phyloP scores from a whole-genome alignment of 1,284 basidiomycete genomes.

The Tetrapyrgos nigripes region DNA sequence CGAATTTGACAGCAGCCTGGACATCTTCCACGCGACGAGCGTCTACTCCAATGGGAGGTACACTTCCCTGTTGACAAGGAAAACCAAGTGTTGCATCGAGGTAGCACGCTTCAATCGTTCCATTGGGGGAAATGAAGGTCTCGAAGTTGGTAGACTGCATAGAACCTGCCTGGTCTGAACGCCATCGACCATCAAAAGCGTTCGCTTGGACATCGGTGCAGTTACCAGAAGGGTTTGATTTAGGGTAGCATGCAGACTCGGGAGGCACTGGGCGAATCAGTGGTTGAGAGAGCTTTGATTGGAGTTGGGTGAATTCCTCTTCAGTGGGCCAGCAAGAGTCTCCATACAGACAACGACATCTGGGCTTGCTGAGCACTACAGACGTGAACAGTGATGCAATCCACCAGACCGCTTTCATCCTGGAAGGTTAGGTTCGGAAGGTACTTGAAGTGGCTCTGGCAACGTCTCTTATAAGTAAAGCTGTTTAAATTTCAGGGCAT shows the following conservation, averaged over 20 bases:
- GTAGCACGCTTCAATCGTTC: conserved; percentile 48
- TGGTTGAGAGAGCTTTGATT: conserved; percentile 42
- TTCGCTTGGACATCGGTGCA: conserved; percentile 38
- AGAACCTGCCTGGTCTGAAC: conserved; percentile 44
- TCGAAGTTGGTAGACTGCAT: conserved; percentile 48
- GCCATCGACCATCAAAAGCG: conserved; percentile 42
- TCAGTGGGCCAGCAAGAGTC: conserved; percentile 49
- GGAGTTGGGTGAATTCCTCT: conserved; percentile 38
- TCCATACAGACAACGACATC: conserved; percentile 32
- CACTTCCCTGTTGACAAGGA: conserved; percentile 49
- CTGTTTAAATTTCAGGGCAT: too few relatives aligned
- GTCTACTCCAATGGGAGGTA: conserved; percentile 50
- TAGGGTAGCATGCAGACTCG: conserved; percentile 43
- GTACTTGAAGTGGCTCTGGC: too few relatives aligned
- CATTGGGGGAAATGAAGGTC: conserved; percentile 42
- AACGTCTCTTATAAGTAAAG: too few relatives aligned
- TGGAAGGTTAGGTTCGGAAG: too few relatives aligned
- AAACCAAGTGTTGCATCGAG: conserved; percentile 43
- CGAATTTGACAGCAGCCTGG: conserved; percentile 47
- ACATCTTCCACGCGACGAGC: conserved; percentile 41
- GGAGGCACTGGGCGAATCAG: conserved; percentile 43
- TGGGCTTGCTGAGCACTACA: neutral
- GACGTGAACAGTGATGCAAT: neutral
- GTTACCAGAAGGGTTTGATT: conserved; percentile 34
- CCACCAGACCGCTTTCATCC: neutral